phyloP scores from a whole-genome alignment of 371 early-diverging fungal species.

The Circinella umbellata region DNA sequence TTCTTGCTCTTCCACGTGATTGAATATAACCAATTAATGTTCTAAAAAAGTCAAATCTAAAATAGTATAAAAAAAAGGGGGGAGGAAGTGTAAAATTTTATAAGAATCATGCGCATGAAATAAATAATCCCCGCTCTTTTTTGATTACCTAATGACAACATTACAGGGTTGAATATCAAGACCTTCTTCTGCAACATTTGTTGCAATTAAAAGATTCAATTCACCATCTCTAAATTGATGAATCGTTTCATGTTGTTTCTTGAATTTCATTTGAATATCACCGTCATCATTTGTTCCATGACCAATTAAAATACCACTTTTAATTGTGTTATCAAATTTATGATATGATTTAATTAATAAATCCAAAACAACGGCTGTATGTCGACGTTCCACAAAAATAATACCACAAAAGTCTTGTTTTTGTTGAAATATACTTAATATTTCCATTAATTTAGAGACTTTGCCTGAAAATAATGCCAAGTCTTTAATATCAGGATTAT shows the following conservation, averaged over 20 bases:
- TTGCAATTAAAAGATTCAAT: slow-evolving; percentile 85
- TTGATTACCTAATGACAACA: slow-evolving; percentile 78
- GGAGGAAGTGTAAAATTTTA: too few species aligned
- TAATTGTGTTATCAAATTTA: slow-evolving; percentile 43
- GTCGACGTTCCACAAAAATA: slow-evolving; percentile 79
- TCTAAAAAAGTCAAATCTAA: slow-evolving; percentile 78
- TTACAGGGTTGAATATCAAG: slow-evolving; percentile 96
- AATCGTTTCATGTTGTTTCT: slow-evolving; percentile 70
- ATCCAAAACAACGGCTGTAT: slow-evolving; percentile 72
- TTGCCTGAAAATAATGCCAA: slow-evolving; percentile 59
- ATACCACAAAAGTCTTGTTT: slow-evolving; percentile 77
- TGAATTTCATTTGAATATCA: slow-evolving; percentile 65
- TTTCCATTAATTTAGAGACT: slow-evolving; percentile 59
- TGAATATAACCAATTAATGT: slow-evolving; percentile 86
- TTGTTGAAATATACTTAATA: slow-evolving; percentile 43
- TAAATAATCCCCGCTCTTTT: too few species aligned
- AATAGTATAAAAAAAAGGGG: too few species aligned
- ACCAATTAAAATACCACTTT: slow-evolving; percentile 71
- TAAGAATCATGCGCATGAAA: too few species aligned
- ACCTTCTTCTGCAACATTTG: slow-evolving; percentile 97
- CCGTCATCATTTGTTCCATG: slow-evolving; percentile 58
- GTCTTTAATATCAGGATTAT: slow-evolving; percentile 36
- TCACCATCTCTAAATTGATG: slow-evolving; percentile 71
- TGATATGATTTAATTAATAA: slow-evolving; percentile 49
- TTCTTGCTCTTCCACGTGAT: slow-evolving; percentile 94